Conservation (phyloP, 345 rosid genomes). For the Populus davidiana region DNA sequence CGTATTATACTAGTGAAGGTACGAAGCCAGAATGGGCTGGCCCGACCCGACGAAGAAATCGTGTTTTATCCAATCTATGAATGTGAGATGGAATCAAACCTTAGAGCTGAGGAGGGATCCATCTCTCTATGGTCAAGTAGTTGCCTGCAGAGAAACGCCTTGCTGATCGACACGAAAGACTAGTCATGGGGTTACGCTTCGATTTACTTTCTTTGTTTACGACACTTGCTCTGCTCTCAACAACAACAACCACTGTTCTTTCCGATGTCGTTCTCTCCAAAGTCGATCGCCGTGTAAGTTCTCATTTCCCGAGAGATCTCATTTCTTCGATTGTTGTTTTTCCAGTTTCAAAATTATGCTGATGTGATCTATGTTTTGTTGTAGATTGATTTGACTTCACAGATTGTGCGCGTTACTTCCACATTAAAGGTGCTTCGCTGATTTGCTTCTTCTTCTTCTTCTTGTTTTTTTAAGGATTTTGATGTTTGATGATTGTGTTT, state of each 20-base stretch:
- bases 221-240: constrained; percentile 38
- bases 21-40: not conserved
- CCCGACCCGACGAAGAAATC: not conserved
- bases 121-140: not conserved
- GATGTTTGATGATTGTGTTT: not conserved
- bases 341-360: not conserved
- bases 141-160: not conserved
- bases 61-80: not conserved
- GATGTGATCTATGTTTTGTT: constrained; percentile 3
- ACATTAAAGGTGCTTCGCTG: constrained; percentile 58
- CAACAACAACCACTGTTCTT: constrained; percentile 40
- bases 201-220: constrained; percentile 37
- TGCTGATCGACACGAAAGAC: not conserved
- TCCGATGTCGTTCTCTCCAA: constrained; percentile 83
- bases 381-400: constrained; percentile 90
- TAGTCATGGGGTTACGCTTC: constrained; percentile 8
- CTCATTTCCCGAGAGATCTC: not conserved
- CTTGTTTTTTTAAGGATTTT: not conserved
- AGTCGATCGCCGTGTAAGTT: constrained; percentile 91
- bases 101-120: not conserved
- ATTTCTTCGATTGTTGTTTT: not conserved
- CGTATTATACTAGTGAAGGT: not conserved
- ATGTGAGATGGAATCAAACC: not conserved
- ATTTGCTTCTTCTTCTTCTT: not conserved
- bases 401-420: constrained; percentile 61